Evolutionary conservation across 164 flowering plant genomes (phyloP).

Genomic region (Vitis rupestris): DNA sequence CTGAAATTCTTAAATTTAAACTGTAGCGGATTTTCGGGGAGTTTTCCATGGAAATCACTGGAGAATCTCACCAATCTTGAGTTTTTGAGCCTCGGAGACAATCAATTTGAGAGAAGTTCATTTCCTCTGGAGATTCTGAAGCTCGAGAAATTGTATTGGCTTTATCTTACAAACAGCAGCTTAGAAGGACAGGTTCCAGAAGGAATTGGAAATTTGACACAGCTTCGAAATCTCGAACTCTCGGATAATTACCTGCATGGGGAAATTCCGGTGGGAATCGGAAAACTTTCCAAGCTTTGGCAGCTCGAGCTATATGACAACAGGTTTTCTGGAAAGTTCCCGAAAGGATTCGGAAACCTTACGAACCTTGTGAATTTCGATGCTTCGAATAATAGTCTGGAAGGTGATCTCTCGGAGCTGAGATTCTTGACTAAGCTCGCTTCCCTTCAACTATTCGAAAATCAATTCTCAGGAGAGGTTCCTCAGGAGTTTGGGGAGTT

Average conservation of each 20-base stretch:
- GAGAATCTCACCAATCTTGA: constrained; percentile 33
- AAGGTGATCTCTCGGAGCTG: constrained; percentile 39
- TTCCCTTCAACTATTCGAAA: constrained; percentile 42
- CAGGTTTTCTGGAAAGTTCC: constrained; percentile 28
- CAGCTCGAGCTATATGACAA: constrained; percentile 45
- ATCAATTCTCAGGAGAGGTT: constrained; percentile 31
- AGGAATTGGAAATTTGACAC: constrained; percentile 26
- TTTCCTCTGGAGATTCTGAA: constrained; percentile 54
- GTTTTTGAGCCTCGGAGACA: constrained; percentile 63
- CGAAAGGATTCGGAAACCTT: constrained; percentile 36
- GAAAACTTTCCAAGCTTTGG: constrained; percentile 25
- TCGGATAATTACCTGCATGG: constrained; percentile 32
- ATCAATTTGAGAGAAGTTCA: constrained; percentile 37
- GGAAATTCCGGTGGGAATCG: constrained; percentile 31
- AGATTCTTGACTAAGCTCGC: constrained; percentile 23
- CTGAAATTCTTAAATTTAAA: constrained; percentile 44
- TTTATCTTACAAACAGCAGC: constrained; percentile 57
- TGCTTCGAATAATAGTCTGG: constrained; percentile 27
- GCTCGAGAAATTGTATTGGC: constrained; percentile 49
- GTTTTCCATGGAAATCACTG: constrained; percentile 61
- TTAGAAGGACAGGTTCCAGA: constrained; percentile 32
- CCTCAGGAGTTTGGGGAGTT: constrained; percentile 46
- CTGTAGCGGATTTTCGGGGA: constrained; percentile 51
- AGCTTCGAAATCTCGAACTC: constrained; percentile 33
- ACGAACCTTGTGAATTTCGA: constrained; percentile 29